Base-by-base conservation (phyloP, 768 basidiomycete genomes). In the Mrakia gelida region DNA sequence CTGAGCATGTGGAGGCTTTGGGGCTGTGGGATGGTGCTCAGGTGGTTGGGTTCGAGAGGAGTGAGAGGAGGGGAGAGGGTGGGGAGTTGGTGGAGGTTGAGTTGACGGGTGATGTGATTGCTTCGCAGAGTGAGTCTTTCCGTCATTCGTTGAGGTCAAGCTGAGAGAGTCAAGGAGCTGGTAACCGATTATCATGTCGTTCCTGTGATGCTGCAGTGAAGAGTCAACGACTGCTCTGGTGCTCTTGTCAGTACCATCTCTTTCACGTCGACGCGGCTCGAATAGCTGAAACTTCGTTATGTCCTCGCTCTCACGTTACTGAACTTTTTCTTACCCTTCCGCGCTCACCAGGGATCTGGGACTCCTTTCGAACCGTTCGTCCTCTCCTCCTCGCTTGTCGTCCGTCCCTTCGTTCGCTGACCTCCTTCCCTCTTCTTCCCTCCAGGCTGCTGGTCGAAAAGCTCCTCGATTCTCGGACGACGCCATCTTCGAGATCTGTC, bases 381-480 rank as follows among this genome's bases (percentile, higher is more conserved):
- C 32, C 3, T 21, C 63, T 38, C 30, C 18, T 16, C 6, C 30
- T 65, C 30, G 38, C 38, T 38, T 38, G 4, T 1, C 38, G 7
- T 4, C 7, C 28, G 30, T 13, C 15, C 0, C 18, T 9, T 28
- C 61, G 45, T 32, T 32, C 61, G 9, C 61, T 62, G n/a, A 62
- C 26, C 11, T 28, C 61, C 61, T 65, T 65, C 2, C 63, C 16
- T 65, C 34, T 32, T 65, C 15, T 21, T 23, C 7, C 63, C 18
- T 38, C 63, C 63, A 65, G 63, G 63, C 63, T 9, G 63, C 28
- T 15, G 63, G 63, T 16, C 63, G 63, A 1, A 65, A 65, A 38
- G 28, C 63, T 21, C 63, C 63, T 38, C 63, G 63, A n/a, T 65
- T 65, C 30, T 65, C 63, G 3, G 63, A 65, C 63, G 63, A 65